Evolutionary conservation across 164 flowering plant genomes (phyloP), one percentile per base, ranked within the genome.

Genomic region (Annona cherimola): DNA sequence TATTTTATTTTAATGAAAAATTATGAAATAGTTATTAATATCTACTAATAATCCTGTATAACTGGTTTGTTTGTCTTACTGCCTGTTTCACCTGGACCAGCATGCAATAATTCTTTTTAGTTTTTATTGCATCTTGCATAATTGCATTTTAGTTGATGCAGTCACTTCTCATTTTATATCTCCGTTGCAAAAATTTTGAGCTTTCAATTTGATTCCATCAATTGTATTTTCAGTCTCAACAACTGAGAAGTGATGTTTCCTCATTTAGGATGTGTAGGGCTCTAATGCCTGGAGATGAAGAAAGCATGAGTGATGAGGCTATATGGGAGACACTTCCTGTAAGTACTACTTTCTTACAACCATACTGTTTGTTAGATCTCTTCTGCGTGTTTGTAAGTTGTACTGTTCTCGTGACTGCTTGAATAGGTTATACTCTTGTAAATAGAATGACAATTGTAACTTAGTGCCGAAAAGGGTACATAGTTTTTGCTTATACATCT

Each of bases 241-340:
- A 5, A 64, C 40, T 40, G 19, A 35, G 35, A 26, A 40, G 11
- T 41, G 39, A 41, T 41, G 35, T 43, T 40, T 73, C 68, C 61
- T 71, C 67, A 70, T 73, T 45, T 76, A 94, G 99, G 82, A 91
- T 91, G 97, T 94, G 99, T 74, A 84, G 85, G 83, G 94, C 97
- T 70, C 74, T 94, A 75, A 85, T 94, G 87, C 99, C 99, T n/a
- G 97, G 97, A 61, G 97, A 94, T 79, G 95, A 92, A 62, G 97
- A 90, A 75, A 88, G 85, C 90, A 81, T 90, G 85, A 88, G 79
- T 80, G 95, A 92, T 82, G 97, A 92, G 76, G 90, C 90, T 67
- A 87, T 94, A 81, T 89, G 95, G 97, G 99, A 94, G 80, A 88
- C 95, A 18, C 95, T 94, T 79, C 99, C 99, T 72, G 99, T 94